These are phyloP conservation scores for Fusarium annulatum DNA, from an alignment of 2,329 filamentous ascomycete genomes.

Conservation along the genomic window DNA sequence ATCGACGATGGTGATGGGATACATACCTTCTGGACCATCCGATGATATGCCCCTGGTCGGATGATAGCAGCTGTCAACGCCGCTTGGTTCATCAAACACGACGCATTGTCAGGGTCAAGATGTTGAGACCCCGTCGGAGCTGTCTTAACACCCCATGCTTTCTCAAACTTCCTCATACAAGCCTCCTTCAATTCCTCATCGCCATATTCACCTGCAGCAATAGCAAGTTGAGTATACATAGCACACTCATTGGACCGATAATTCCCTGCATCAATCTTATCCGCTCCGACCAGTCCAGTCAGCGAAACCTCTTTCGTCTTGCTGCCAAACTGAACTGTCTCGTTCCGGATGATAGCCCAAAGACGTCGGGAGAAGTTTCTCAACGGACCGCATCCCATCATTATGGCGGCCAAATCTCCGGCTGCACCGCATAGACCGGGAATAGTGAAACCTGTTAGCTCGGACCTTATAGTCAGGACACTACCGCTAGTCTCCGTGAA, in stretches of 20 bases:
- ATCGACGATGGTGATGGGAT: rapidly evolving
- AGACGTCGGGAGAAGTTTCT: not conserved
- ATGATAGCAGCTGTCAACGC: not conserved
- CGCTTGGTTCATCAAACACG: not conserved
- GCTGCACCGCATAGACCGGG: not conserved
- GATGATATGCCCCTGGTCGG: not conserved
- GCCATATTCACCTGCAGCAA: not conserved
- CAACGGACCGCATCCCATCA: not conserved
- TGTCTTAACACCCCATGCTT: not conserved
- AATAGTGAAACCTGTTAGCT: not conserved
- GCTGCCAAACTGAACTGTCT: not conserved
- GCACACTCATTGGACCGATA: not conserved
- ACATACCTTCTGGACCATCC: not conserved
- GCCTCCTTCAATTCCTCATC: not conserved
- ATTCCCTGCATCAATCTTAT: not conserved
- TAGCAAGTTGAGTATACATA: not conserved
- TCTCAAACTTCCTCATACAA: not conserved
- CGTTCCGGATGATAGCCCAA: not conserved
- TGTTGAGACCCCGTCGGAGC: not conserved
- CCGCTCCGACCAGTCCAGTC: not conserved
- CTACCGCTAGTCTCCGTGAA: not conserved
- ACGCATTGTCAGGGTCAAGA: not conserved
- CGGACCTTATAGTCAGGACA: not conserved
- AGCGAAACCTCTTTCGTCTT: not conserved
- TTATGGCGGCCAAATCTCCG: not conserved